Percentiles rank a stretch among this genome's conserved stretches.
Conservation (phyloP, 2,329 filamentous ascomycete species). For the Hypoxylon sp. region DNA sequence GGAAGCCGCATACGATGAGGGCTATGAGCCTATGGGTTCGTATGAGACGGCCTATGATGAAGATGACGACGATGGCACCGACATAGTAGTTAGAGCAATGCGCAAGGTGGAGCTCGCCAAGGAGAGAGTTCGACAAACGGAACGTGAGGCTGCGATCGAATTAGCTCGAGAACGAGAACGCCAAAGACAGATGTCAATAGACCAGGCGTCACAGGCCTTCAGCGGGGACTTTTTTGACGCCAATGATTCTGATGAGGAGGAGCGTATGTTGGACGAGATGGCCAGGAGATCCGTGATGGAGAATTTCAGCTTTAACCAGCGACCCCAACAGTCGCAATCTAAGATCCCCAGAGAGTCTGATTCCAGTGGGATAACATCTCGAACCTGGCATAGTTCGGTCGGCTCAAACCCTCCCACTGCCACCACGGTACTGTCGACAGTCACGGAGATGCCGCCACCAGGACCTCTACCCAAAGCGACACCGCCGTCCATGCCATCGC, state of each 20-base stretch:
- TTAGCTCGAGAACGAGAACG: slow-evolving; percentile 71
- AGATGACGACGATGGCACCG: slow-evolving; percentile 56
- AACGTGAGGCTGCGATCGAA: slow-evolving; percentile 74
- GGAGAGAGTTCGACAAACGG: slow-evolving; percentile 78
- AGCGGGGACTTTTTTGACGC: slow-evolving; percentile 72
- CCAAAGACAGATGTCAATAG: slow-evolving; percentile 57
- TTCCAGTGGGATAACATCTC: slow-evolving; percentile 81
- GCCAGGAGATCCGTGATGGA: slow-evolving; percentile 85
- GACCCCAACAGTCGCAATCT: slow-evolving; percentile 66
- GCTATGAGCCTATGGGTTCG: slow-evolving; percentile 78
- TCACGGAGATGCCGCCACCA: slow-evolving; percentile 69
- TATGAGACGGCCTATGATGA: slow-evolving; percentile 56
- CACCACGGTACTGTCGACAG: slow-evolving; percentile 76
- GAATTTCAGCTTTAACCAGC: slow-evolving; percentile 80
- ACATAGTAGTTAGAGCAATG: slow-evolving; percentile 67
- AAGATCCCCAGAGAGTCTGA: slow-evolving; percentile 82
- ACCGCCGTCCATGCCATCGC: slow-evolving; percentile 60
- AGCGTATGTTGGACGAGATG: slow-evolving; percentile 87
- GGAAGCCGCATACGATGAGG: slow-evolving; percentile 94
- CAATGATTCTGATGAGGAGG: slow-evolving; percentile 77
- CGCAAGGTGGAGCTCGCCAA: slow-evolving; percentile 80
- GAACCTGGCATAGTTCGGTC: slow-evolving; percentile 84
- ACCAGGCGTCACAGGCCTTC: slow-evolving; percentile 61
- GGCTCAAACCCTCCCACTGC: slow-evolving; percentile 78
- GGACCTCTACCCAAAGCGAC: slow-evolving; percentile 44